phyloP scores from a whole-genome alignment of 345 rosid genomes.

The Syzygium oleosum region DNA sequence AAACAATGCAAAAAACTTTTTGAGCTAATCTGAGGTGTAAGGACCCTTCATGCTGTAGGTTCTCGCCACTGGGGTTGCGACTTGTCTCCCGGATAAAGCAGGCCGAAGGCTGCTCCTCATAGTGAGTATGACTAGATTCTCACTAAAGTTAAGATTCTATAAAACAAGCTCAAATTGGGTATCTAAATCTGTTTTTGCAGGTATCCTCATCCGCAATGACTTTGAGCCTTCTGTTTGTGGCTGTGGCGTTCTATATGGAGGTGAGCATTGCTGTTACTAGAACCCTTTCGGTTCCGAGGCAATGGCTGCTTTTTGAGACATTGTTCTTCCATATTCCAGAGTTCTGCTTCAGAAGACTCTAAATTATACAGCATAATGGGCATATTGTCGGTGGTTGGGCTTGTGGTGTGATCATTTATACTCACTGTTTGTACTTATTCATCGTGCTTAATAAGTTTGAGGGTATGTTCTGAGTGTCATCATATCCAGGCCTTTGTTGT shows the following conservation, averaged over 20 bases:
- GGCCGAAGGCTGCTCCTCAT: conserved; percentile 86
- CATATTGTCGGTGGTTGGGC: conserved; percentile 71
- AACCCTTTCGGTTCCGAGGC: background rate
- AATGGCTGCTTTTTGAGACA: background rate
- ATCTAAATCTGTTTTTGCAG: conserved; percentile 21
- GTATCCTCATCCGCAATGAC: conserved; percentile 77
- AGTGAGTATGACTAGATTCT: conserved; percentile 30
- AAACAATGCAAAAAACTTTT: background rate
- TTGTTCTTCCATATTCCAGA: conserved; percentile 29
- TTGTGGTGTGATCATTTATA: conserved; percentile 50
- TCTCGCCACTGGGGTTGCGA: conserved; percentile 59
- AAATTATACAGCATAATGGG: conserved; percentile 45
- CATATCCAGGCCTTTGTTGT: conserved; percentile 53
- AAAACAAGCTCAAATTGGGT: background rate
- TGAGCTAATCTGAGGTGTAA: background rate
- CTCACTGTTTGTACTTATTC: background rate
- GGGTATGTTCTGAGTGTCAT: background rate
- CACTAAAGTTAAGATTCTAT: background rate
- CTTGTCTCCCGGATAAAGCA: conserved; percentile 77
- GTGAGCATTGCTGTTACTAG: conserved; percentile 14
- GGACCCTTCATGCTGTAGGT: conserved; percentile 34
- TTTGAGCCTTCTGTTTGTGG: conserved; percentile 51
- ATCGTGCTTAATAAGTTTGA: background rate
- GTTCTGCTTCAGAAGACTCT: conserved; percentile 42
- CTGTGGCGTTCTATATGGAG: conserved; percentile 65